Conservation (phyloP, 139 green algal genomes). For the Pseudopediastrum boryanum region DNA sequence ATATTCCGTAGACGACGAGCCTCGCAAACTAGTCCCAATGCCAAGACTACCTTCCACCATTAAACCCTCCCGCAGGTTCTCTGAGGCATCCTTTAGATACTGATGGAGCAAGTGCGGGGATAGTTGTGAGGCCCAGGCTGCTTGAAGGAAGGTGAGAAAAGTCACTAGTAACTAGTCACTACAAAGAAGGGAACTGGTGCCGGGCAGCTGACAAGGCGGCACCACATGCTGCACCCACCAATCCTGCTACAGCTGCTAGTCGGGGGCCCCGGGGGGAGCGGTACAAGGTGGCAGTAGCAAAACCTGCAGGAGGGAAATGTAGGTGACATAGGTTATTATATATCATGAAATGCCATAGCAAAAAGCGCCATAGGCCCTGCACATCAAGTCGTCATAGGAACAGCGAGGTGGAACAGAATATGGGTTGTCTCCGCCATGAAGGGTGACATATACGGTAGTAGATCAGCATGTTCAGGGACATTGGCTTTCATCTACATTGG, state of each 20-base stretch:
- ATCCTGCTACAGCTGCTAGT: conserved; percentile 68
- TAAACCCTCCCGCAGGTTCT: too few species aligned
- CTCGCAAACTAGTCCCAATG: too few species aligned
- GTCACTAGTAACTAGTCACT: too few species aligned
- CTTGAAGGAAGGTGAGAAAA: too few species aligned
- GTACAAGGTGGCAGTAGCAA: conserved; percentile 74
- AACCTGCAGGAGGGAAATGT: conserved; percentile 47
- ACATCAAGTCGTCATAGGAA: neutral
- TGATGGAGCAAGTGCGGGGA: too few species aligned
- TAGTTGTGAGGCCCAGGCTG: too few species aligned
- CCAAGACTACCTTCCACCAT: too few species aligned
- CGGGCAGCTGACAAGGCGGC: conserved; percentile 58
- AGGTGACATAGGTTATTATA: conserved; percentile 2
- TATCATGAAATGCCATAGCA: conserved; percentile 2
- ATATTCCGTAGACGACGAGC: too few species aligned
- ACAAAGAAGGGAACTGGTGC: conserved; percentile 53
- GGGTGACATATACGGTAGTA: neutral
- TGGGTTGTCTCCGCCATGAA: neutral
- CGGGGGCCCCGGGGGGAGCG: conserved; percentile 71
- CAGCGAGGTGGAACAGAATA: neutral
- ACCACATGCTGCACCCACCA: conserved; percentile 61
- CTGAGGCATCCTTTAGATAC: too few species aligned
- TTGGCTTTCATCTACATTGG: neutral
- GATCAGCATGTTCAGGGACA: neutral
- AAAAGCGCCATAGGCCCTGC: neutral